Evolutionary conservation across 495 filamentous ascomycete species (phyloP).

Genomic region (Amphirosellinia nigrospora): DNA sequence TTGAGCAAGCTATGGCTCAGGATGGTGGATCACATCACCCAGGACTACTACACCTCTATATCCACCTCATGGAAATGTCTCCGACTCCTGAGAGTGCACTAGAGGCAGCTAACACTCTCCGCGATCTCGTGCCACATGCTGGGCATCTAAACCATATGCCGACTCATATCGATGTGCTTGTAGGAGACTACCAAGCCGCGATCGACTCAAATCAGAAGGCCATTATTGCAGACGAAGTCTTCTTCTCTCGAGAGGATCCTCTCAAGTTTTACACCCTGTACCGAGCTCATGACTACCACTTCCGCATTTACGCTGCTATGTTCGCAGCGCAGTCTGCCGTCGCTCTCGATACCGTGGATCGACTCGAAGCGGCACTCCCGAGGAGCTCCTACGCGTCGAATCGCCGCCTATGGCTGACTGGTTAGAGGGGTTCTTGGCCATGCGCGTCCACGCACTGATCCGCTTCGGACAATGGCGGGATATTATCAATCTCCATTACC

Average conservation of each 20-base stretch:
- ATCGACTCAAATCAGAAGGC: slow-evolving; percentile 67
- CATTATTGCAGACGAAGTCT: slow-evolving; percentile 67
- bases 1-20: slow-evolving; percentile 58
- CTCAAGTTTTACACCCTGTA: slow-evolving; percentile 74
- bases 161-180: slow-evolving; percentile 69
- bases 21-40: slow-evolving; percentile 58
- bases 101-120: slow-evolving; percentile 61
- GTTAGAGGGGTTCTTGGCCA: slow-evolving; percentile 68
- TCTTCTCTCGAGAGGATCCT: slow-evolving; percentile 54
- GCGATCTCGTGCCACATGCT: slow-evolving; percentile 66
- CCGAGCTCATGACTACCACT: slow-evolving; percentile 69
- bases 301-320: slow-evolving; percentile 74
- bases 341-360: slow-evolving; percentile 59
- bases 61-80: slow-evolving; percentile 80
- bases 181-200: slow-evolving; percentile 68
- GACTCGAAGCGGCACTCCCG: slow-evolving; percentile 63
- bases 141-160: slow-evolving; percentile 80
- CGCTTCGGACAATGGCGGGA: slow-evolving; percentile 72
- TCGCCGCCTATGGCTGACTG: slow-evolving; percentile 76
- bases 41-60: slow-evolving; percentile 71
- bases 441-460: slow-evolving; percentile 67
- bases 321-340: slow-evolving; percentile 64
- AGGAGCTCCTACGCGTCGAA: slow-evolving; percentile 63
- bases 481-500: slow-evolving; percentile 58
- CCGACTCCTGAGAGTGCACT: slow-evolving; percentile 63